Evolutionary conservation across 83 land plant species (phyloP), one percentile per base, ranked within the genome.

Genomic region (Picea mariana): DNA sequence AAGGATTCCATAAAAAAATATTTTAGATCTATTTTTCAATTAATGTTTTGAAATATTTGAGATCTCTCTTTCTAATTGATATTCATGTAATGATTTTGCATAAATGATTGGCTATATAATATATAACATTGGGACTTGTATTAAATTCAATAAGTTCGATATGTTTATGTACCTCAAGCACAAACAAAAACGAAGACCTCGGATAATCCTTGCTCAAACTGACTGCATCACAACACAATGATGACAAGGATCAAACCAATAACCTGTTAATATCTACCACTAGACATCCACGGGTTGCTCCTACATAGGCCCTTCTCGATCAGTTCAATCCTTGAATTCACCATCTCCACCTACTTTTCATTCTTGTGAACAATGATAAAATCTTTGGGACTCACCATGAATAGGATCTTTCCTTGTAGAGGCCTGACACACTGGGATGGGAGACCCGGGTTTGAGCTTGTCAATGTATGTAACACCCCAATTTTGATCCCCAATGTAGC

Each of bases 361-460:
- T 17, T 80, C 87, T 92, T 91, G 87, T 17, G 91, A 90, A n/a
- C 88, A 83, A 79, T 90, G 77, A 63, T 81, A 80, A 7, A 61
- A 84, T 75, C 47, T 71, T 23, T 81, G 49, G 55, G 31, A 40
- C n/a, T 73, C 27, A 59, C 77, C 18, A 47, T 47, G 9, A 73
- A 5, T 13, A 58, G 58, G 13, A 21, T 59, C 77, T 58, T 73
- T 6, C 93, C 93, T 5, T 88, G 89, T 5, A 91, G 69, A 7
- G 93, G 91, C 80, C 87, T 91, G 13, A 83, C 73, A 4, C 93
- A 91, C 67, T 3, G 91, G 93, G 16, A 91, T 91, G 0, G 91
- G 93, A 0, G 93, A 88, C 3, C 88, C 91, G 1, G 91, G 86
- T 71, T 91, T 88, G 40, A 91, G 63, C 61, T 81, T 68, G 58